phyloP scores from a whole-genome alignment of 2,329 filamentous ascomycete genomes.

The Exserohilum turcica region DNA sequence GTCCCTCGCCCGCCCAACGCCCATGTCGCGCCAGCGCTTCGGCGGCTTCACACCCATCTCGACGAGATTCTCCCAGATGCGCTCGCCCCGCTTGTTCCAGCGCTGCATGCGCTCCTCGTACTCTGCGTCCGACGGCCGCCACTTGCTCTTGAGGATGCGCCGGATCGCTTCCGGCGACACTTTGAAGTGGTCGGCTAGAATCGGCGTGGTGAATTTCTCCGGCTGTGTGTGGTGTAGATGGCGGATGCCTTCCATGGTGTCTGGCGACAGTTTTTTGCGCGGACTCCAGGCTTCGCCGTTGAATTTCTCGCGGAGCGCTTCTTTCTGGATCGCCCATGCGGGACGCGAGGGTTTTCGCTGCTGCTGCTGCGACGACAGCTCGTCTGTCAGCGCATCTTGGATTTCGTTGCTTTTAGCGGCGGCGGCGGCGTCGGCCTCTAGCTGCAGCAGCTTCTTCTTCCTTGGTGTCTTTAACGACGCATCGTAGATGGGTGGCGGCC shows the following conservation, averaged over 20 bases:
- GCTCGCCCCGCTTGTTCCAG: slow-evolving; percentile 56
- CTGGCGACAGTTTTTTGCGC: slow-evolving; percentile 84
- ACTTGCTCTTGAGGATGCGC: slow-evolving; percentile 81
- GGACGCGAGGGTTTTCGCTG: slow-evolving; percentile 43
- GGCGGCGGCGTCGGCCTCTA: background rate
- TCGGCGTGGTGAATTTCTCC: slow-evolving; percentile 72
- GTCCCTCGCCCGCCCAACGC: slow-evolving; percentile 42
- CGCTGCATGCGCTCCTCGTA: slow-evolving; percentile 49
- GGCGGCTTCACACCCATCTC: slow-evolving; percentile 62
- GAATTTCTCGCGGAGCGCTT: slow-evolving; percentile 76
- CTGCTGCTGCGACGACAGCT: slow-evolving; percentile 32
- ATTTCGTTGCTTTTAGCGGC: slow-evolving; percentile 12
- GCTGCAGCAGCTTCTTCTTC: too few species aligned
- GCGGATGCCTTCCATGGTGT: slow-evolving; percentile 88
- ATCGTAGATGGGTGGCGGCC: background rate
- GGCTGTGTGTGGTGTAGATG: slow-evolving; percentile 80
- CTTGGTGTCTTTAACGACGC: background rate
- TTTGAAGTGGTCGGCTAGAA: slow-evolving; percentile 78
- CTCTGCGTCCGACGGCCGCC: slow-evolving; percentile 63
- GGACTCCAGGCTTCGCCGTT: slow-evolving; percentile 77
- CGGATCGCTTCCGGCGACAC: slow-evolving; percentile 87
- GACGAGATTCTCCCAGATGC: slow-evolving; percentile 56
- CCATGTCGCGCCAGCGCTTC: slow-evolving; percentile 57
- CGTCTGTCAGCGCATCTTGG: slow-evolving; percentile 33
- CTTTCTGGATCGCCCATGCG: slow-evolving; percentile 77